Evolutionary conservation across 768 basidiomycete species (phyloP).

Genomic region (Glaciozyma antarctica): DNA sequence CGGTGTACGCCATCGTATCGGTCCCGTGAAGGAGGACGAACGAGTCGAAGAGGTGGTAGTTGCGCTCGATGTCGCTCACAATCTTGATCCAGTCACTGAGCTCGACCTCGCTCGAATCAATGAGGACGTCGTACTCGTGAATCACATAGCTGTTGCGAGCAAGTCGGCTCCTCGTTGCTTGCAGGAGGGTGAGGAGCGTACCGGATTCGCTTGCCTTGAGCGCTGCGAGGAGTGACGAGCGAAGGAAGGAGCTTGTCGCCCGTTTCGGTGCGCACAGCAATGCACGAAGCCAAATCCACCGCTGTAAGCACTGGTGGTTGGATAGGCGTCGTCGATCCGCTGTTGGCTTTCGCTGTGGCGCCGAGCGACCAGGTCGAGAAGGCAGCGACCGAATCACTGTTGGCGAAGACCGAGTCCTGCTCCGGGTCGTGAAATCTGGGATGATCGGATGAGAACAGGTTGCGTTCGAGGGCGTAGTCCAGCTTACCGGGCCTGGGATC

Average conservation of each 20-base stretch:
- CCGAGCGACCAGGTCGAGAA: slow-evolving; percentile 60
- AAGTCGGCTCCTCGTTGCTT: slow-evolving; percentile 46
- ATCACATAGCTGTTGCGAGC: slow-evolving; percentile 14
- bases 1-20: slow-evolving; percentile 60
- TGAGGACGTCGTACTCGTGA: slow-evolving; percentile 67
- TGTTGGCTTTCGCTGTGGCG: slow-evolving; percentile 12
- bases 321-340: slow-evolving; percentile 41
- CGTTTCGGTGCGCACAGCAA: slow-evolving; percentile 18
- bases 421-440: slow-evolving; percentile 84
- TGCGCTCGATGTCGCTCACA: slow-evolving; percentile 83
- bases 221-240: slow-evolving; percentile 62
- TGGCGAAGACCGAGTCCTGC: slow-evolving; percentile 74
- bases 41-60: slow-evolving; percentile 74
- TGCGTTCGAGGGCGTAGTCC: slow-evolving; percentile 38
- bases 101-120: slow-evolving; percentile 84
- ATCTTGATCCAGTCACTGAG: slow-evolving; percentile 54
- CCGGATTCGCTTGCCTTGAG: slow-evolving; percentile 64
- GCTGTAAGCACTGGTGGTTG: slow-evolving; percentile 14
- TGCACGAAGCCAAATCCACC: slow-evolving; percentile 29
- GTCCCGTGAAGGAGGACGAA: slow-evolving; percentile 79
- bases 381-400: slow-evolving; percentile 65
- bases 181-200: slow-evolving; percentile 58
- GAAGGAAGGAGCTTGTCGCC: slow-evolving; percentile 34
- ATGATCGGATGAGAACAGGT: slow-evolving; percentile 59
- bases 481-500: slow-evolving; percentile 16